Percentiles rank a stretch among this genome's conserved stretches.
Evolutionary conservation across 208 protist genomes (phyloP).

Genomic region (Kentomonas sorsogonicus): DNA sequence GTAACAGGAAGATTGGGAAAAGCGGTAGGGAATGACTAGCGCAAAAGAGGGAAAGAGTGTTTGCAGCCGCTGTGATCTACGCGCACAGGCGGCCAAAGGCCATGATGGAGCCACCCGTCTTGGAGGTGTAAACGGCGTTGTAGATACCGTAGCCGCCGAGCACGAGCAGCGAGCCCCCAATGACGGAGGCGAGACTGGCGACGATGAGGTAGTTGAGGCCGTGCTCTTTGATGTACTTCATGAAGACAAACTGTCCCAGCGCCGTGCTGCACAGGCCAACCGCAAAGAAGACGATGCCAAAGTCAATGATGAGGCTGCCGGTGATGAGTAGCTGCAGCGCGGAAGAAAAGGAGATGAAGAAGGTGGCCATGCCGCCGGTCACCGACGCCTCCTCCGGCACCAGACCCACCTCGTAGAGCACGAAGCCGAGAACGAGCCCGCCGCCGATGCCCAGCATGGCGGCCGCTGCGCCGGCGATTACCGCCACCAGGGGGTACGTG

Average conservation of each 20-base stretch:
- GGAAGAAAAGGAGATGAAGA: constrained; percentile 75
- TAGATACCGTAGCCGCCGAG: constrained; percentile 72
- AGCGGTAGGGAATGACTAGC: too few relatives aligned
- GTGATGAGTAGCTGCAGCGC: constrained; percentile 49
- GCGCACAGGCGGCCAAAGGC: constrained; percentile 49
- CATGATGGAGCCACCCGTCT: constrained; percentile 34
- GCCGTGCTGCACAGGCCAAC: constrained; percentile 52
- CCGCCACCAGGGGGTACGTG: constrained; percentile 53
- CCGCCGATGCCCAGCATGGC: constrained; percentile 83
- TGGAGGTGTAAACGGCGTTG: constrained; percentile 36
- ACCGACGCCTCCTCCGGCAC: constrained; percentile 69
- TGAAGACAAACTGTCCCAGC: constrained; percentile 68
- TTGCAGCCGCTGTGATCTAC: too few relatives aligned
- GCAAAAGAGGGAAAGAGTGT: too few relatives aligned
- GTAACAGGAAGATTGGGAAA: too few relatives aligned
- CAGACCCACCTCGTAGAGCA: constrained; percentile 73
- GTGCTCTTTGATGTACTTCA: constrained; percentile 63
- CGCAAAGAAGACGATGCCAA: constrained; percentile 49
- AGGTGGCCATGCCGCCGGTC: constrained; percentile 66
- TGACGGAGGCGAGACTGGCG: constrained; percentile 43
- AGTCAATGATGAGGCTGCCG: constrained; percentile 51
- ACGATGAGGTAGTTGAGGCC: constrained; percentile 63
- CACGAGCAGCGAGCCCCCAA: constrained; percentile 62
- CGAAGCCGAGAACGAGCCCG: constrained; percentile 75
- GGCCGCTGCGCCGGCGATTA: constrained; percentile 66